Conservation (phyloP, 2,329 filamentous ascomycete species). For the Aspergillus vadensis region DNA sequence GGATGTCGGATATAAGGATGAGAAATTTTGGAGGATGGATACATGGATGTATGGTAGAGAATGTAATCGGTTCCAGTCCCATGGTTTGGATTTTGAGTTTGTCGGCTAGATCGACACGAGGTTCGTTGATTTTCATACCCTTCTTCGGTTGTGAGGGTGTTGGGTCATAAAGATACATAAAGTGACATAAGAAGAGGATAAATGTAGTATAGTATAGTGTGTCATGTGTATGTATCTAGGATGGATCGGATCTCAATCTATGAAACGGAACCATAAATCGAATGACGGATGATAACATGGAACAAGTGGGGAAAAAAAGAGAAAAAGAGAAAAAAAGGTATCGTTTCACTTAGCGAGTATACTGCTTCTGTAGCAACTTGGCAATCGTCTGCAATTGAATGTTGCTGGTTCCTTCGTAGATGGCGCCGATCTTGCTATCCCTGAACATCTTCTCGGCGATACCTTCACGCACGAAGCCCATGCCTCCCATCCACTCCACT, state of each 20-base stretch:
- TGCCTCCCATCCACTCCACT: slow-evolving; percentile 99
- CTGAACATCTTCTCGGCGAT: slow-evolving; percentile 97
- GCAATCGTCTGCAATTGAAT: slow-evolving; percentile 72
- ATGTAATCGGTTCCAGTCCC: too few relatives aligned
- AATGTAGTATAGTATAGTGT: too few relatives aligned
- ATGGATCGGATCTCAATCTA: too few relatives aligned
- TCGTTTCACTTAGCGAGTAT: slow-evolving; percentile 54
- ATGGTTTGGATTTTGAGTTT: too few relatives aligned
- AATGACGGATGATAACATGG: not conserved
- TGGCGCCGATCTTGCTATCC: slow-evolving; percentile 97
- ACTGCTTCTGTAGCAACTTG: slow-evolving; percentile 69
- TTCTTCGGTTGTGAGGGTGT: too few relatives aligned
- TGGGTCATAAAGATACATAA: too few relatives aligned
- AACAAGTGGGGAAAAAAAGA: not conserved
- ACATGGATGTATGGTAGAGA: too few relatives aligned
- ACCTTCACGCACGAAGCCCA: slow-evolving; percentile 96
- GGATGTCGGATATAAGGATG: too few relatives aligned
- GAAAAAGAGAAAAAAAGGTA: not conserved
- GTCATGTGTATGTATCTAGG: too few relatives aligned
- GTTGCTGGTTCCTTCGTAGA: slow-evolving; percentile 81
- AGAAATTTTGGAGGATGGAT: too few relatives aligned
- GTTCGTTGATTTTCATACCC: not conserved
- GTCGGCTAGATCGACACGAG: not conserved
- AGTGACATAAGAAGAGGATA: too few relatives aligned
- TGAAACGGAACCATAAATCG: too few relatives aligned